Conservation (phyloP, 1,139 yeast species). For the Taphrina deformans region DNA sequence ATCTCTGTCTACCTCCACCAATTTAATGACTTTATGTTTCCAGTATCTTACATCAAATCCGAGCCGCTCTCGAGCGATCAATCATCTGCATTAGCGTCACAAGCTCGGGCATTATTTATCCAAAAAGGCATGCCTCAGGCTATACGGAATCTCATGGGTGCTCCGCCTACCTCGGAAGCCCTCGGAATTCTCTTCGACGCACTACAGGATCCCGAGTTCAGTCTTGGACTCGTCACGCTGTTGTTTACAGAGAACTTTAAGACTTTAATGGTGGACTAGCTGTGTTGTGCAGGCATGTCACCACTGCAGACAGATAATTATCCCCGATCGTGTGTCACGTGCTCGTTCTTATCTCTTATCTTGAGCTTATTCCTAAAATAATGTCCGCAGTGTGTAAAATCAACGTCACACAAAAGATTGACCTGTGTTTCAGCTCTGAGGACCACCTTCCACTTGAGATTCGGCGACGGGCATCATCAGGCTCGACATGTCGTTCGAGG, state of each 20-base stretch:
- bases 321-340: not conserved
- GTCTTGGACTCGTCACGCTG: conserved; percentile 10
- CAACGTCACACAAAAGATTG: too few relatives aligned
- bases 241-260: conserved; percentile 3
- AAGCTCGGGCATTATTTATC: conserved; percentile 5
- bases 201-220: conserved; percentile 19
- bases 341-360: not conserved
- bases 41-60: not conserved
- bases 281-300: not conserved
- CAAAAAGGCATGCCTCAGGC: conserved; percentile 25
- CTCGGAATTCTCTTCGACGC: conserved; percentile 21
- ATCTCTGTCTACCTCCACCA: not conserved
- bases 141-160: conserved; percentile 26
- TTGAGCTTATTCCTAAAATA: not conserved
- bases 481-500: conserved; percentile 11
- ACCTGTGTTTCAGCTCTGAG: too few relatives aligned
- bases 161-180: conserved; percentile 23
- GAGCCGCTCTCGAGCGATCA: not conserved
- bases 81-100: conserved; percentile 12
- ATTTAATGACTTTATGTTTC: conserved; percentile 15
- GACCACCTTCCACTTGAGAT: too few relatives aligned
- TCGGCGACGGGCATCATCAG: too few relatives aligned
- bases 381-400: not conserved
- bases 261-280: conserved; percentile 6
- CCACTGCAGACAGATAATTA: not conserved